Conservation (phyloP, 257 asterid species). For the Coffea canephora region DNA sequence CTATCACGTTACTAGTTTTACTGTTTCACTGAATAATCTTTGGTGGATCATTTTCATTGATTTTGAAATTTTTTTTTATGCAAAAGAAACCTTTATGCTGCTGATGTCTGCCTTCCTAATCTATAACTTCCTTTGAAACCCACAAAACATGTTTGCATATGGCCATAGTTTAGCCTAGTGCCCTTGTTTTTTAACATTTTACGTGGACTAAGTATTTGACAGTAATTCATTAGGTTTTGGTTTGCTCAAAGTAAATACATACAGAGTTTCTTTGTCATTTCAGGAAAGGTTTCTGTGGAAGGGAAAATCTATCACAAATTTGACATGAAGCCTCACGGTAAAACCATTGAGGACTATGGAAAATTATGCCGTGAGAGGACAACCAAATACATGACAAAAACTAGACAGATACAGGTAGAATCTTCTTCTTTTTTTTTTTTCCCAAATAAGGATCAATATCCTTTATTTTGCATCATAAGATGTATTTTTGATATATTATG, state of each 20-base stretch:
- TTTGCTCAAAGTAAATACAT: neutral
- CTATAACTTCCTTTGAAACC: neutral
- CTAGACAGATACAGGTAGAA: conserved; percentile 64
- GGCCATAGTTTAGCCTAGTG: neutral
- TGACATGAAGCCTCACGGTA: conserved; percentile 74
- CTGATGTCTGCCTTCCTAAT: neutral
- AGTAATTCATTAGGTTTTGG: neutral
- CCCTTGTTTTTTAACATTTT: neutral
- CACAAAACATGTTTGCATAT: neutral
- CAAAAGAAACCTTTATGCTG: neutral
- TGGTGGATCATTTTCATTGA: neutral
- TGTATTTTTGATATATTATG: neutral
- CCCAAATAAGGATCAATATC: neutral
- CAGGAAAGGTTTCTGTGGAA: conserved; percentile 74
- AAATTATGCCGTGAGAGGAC: conserved; percentile 79
- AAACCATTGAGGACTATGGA: conserved; percentile 58
- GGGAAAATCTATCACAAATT: conserved; percentile 82
- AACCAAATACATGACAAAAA: conserved; percentile 57
- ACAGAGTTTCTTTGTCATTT: conserved; percentile 14
- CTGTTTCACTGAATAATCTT: neutral
- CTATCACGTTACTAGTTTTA: neutral
- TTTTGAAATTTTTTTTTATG: neutral
- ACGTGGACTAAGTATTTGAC: neutral
- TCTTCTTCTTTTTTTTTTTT: neutral
- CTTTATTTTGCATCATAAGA: neutral